Percentiles rank a stretch among this genome's conserved stretches.
Conservation (phyloP, 768 basidiomycete genomes). For the Psilocybe cyanescens region DNA sequence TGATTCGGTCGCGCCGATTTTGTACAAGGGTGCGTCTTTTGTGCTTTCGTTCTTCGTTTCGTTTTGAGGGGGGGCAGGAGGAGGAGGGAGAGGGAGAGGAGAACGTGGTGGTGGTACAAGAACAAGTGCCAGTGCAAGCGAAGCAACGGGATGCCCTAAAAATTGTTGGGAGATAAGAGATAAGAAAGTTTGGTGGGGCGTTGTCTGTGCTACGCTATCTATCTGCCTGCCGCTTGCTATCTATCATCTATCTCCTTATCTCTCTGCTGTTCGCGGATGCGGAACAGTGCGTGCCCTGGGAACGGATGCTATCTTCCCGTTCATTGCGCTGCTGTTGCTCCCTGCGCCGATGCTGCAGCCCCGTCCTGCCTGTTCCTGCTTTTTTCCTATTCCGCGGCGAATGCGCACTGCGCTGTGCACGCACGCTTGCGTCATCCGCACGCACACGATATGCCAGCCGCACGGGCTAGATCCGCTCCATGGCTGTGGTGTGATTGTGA, state of each 20-base stretch:
- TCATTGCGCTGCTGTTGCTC: too few relatives aligned
- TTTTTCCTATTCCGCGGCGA: too few relatives aligned
- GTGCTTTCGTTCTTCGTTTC: background rate
- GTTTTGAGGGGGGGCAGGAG: background rate
- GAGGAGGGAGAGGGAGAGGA: background rate
- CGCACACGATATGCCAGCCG: too few relatives aligned
- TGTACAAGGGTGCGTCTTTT: background rate
- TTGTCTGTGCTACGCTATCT: background rate
- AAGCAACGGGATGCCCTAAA: background rate
- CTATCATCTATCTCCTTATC: conserved; percentile 13
- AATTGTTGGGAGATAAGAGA: conserved; percentile 16
- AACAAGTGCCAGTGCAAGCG: background rate
- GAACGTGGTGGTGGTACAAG: conserved; percentile 11
- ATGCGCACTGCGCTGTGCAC: too few relatives aligned
- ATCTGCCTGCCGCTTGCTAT: background rate
- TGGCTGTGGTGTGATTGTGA: too few relatives aligned
- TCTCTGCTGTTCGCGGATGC: background rate
- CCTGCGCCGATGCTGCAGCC: too few relatives aligned
- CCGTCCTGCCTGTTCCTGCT: too few relatives aligned
- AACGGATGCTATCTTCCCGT: too few relatives aligned
- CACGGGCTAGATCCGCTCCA: too few relatives aligned
- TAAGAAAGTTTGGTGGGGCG: conserved; percentile 18
- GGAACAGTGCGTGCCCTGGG: too few relatives aligned
- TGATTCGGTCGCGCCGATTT: background rate
- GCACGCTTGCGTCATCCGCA: too few relatives aligned